Conservation (phyloP, 2,329 filamentous ascomycete species). For the Sporothrix sp. region DNA sequence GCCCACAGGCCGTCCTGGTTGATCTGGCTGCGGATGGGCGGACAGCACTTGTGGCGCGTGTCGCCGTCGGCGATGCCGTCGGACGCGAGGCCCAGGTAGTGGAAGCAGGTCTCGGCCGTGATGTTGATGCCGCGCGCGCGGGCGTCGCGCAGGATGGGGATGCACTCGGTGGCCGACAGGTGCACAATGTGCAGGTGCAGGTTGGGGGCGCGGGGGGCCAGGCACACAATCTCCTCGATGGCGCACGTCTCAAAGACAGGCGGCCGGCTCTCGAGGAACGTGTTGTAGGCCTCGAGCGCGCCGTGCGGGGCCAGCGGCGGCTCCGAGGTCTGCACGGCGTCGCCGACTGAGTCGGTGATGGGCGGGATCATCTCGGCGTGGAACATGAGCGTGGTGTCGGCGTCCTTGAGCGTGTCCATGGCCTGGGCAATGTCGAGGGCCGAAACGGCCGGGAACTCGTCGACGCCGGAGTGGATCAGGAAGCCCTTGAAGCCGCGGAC, state of each 20-base stretch:
- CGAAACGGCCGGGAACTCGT: constrained; percentile 91
- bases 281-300: constrained; percentile 68
- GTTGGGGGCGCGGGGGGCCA: constrained; percentile 69
- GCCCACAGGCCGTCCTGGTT: constrained; percentile 85
- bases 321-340: constrained; percentile 57
- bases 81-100: constrained; percentile 77
- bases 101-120: constrained; percentile 91
- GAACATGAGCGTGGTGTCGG: constrained; percentile 92
- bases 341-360: constrained; percentile 67
- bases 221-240: constrained; percentile 72
- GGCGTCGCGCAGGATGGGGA: constrained; percentile 68
- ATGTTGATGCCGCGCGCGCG: constrained; percentile 67
- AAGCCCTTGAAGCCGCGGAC: constrained; percentile 97
- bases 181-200: constrained; percentile 91
- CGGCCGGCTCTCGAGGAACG: constrained; percentile 85
- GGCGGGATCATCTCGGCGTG: constrained; percentile 98
- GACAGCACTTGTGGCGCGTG: constrained; percentile 90
- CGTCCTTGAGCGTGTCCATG: constrained; percentile 69
- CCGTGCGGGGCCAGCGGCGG: constrained; percentile 63
- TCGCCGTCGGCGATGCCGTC: constrained; percentile 78
- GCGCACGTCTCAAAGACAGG: constrained; percentile 86
- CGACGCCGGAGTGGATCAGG: constrained; percentile 90
- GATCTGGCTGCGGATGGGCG: constrained; percentile 69
- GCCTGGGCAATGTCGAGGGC: constrained; percentile 67
- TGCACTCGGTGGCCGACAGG: constrained; percentile 78